These are phyloP conservation scores for Breynia disticha DNA, from an alignment of 441 rosid genomes.

Conservation along the genomic window DNA sequence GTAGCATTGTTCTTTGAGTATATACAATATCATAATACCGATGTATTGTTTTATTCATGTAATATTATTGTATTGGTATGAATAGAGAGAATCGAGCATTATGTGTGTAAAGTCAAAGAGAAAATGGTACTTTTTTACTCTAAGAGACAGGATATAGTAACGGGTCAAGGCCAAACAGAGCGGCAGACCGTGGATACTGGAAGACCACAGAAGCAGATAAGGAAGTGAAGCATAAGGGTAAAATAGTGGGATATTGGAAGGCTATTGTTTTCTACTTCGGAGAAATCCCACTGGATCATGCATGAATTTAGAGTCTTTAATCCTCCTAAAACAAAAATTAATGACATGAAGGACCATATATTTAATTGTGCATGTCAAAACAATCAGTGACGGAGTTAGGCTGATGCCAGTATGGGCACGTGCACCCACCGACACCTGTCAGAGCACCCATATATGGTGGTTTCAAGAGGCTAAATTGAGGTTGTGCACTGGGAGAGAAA, in stretches of 20 bases:
- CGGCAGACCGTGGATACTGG: constrained; percentile 28
- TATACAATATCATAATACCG: too few relatives aligned
- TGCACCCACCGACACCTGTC: too few relatives aligned
- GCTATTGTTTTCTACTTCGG: constrained; percentile 25
- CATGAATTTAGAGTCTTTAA: constrained; percentile 25
- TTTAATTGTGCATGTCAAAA: too few relatives aligned
- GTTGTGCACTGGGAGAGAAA: too few relatives aligned
- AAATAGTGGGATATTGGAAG: constrained; percentile 14
- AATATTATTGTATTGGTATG: too few relatives aligned
- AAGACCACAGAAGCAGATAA: constrained; percentile 30
- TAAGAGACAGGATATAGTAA: constrained; percentile 28
- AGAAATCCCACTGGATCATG: constrained; percentile 32
- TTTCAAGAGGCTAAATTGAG: too few relatives aligned
- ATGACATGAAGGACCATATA: constrained; percentile 21
- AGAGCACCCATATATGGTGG: too few relatives aligned
- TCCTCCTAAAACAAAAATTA: background rate
- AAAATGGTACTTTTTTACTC: constrained; percentile 35
- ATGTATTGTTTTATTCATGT: too few relatives aligned
- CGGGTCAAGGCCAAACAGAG: constrained; percentile 27
- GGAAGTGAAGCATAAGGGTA: background rate
- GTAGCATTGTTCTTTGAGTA: too few relatives aligned
- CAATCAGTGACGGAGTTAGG: too few relatives aligned
- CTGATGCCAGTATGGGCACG: too few relatives aligned
- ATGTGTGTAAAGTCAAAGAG: constrained; percentile 4
- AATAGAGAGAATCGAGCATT: too few relatives aligned